Evolutionary conservation across 306 rosid genomes (phyloP).

Genomic region (Fragaria vesca): DNA sequence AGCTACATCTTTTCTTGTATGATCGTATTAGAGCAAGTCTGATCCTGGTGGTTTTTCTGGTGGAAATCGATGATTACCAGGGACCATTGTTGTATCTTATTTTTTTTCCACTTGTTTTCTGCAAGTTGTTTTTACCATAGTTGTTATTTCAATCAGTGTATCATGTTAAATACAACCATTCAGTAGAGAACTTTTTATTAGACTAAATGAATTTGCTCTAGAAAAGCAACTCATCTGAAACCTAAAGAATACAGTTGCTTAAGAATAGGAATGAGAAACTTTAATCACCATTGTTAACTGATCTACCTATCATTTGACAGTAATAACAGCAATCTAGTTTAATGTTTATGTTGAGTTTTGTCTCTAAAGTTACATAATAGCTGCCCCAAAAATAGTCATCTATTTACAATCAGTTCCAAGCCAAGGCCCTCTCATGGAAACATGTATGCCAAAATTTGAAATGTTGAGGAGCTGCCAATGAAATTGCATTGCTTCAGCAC

Average conservation of each 20-base stretch:
- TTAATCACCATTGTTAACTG: background rate
- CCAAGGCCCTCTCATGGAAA: background rate
- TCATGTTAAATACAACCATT: background rate
- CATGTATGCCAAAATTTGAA: background rate
- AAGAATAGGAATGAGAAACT: background rate
- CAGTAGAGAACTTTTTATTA: background rate
- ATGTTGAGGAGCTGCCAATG: background rate
- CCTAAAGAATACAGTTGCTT: background rate
- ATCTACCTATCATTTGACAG: background rate
- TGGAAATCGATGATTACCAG: background rate
- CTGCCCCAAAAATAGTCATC: background rate
- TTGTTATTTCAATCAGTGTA: background rate
- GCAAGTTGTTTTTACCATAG: background rate
- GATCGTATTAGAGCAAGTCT: slow-evolving; percentile 17
- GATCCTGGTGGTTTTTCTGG: background rate
- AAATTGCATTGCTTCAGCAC: background rate
- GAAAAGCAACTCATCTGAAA: background rate
- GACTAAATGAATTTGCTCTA: too few relatives aligned
- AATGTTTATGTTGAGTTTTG: background rate
- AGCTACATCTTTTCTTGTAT: slow-evolving; percentile 24
- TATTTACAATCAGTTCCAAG: background rate
- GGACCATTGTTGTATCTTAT: slow-evolving; percentile 11
- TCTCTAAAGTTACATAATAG: background rate
- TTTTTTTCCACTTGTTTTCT: background rate
- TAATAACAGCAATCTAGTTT: too few relatives aligned